Base-by-base conservation (phyloP, 768 basidiomycete genomes). In the Crucibulum laeve region DNA sequence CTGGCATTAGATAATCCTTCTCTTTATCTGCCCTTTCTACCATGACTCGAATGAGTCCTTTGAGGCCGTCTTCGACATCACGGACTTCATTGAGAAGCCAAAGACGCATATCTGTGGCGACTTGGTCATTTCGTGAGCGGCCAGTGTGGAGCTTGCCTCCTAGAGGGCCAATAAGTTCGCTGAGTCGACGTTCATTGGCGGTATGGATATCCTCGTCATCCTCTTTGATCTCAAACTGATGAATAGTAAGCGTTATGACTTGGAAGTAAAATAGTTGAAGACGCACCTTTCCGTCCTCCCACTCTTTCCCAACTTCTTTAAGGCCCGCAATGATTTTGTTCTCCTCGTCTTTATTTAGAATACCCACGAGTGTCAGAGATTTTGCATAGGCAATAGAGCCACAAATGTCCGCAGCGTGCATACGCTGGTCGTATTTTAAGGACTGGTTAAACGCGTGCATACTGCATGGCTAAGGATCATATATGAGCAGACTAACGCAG, bases 171-270 rank as follows among this genome's bases (percentile, higher is more conserved):
- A 98, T 91, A 42, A 99, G 67, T 67, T 99, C 95, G 49, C 84
- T 89, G 52, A 99, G 65, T 32, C 96, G 80, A 37, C 96, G 82
- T 61, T 99, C 96, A 57, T 98, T 99, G 42, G 96, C 96, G 10
- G 96, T 99, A 62, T 98, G 95, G 47, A 99, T 98, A 58, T 99
- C 96, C 57, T 99, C 96, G 55, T 99, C 96, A 53, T 95, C 92
- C n/a, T 80, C 70, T 47, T 84, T 71, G 23, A 82, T 65, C 44
- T 68, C 59, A 58, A 99, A 99, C 87, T 94, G 54, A 26, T 33
- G 30, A 25, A 8, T 18, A 28, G 22, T 13, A 38, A 24, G 46
- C 23, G 48, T 19, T 18, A 21, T 39, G 25, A 18, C 18, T 4
- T 21, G 25, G 30, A n/a, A 28, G 33, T 28, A 37, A 25, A 21